Evolutionary conservation across 1,139 yeast species (phyloP).

Genomic region (Suhomyces yuchorum): DNA sequence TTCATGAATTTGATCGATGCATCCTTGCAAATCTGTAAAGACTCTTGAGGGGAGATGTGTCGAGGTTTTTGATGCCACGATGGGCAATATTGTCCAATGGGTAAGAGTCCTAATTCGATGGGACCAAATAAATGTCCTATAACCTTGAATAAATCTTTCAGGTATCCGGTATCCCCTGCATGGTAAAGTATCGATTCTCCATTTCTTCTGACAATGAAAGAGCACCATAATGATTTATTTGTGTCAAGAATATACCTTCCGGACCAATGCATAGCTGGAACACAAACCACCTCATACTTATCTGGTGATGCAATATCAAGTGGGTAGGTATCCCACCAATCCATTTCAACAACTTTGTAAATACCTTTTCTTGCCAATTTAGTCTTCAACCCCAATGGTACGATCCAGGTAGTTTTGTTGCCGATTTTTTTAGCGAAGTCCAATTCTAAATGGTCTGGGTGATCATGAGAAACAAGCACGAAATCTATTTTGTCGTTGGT

Average conservation of each 20-base stretch:
- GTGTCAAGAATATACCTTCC: constrained; percentile 80
- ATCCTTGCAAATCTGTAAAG: constrained; percentile 66
- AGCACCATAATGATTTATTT: constrained; percentile 84
- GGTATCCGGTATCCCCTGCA: constrained; percentile 95
- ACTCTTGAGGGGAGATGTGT: constrained; percentile 82
- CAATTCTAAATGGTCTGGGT: constrained; percentile 88
- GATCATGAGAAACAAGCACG: constrained; percentile 87
- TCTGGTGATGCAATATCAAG: constrained; percentile 45
- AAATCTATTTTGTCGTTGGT: constrained; percentile 57
- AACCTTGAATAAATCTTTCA: constrained; percentile 63
- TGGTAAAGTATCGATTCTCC: constrained; percentile 77
- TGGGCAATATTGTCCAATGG: constrained; percentile 95
- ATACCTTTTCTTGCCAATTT: constrained; percentile 60
- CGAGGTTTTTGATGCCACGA: constrained; percentile 92
- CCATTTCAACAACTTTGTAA: constrained; percentile 64
- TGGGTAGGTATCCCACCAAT: constrained; percentile 84
- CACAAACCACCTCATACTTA: constrained; percentile 76
- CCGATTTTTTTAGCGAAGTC: constrained; percentile 61
- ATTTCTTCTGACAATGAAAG: constrained; percentile 67
- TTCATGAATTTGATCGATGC: constrained; percentile 62
- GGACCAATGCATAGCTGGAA: constrained; percentile 98
- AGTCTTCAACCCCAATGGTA: constrained; percentile 74
- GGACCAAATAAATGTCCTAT: constrained; percentile 68
- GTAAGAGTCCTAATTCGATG: constrained; percentile 70
- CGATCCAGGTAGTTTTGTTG: constrained; percentile 72